Base-by-base conservation (phyloP, 2,329 filamentous ascomycete species). In the Rosellinia necatrix region DNA sequence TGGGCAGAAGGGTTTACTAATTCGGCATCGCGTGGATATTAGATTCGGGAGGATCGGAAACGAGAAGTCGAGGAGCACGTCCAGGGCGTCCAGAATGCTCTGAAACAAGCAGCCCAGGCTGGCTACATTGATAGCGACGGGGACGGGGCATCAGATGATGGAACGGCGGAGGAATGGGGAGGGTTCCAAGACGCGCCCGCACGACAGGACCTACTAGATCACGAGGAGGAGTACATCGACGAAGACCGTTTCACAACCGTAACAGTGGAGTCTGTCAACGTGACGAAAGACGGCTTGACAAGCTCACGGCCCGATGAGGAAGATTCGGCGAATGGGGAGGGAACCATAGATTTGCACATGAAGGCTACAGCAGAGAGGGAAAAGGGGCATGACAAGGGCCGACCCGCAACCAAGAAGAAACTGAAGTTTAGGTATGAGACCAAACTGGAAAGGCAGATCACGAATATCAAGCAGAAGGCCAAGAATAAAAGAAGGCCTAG, bases 161-260 rank as follows among this genome's bases (percentile, higher is more conserved):
- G 46, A 8, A 27, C 15, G 13, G 71, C 71, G 6, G 71, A 72
- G 2, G 76, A 86, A 65, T 92, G 88, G 85, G 79, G 79, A 48
- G 90, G 88, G 0, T 80, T 92, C 49, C 76, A 80, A 17, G 86
- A 88, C 42, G 63, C 71, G 30, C 74, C 75, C 15, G 74, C 72
- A 29, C 59, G 59, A 10, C 71, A 80, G 34, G 56, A 60, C 13
- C 80, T 50, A 9, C 75, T 94, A 40, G 87, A 96, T 70, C 86
- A 91, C 64, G 90, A 96, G 71, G 92, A 93, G 64, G 92, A 97
- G 72, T 99, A 97, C 75, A 84, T 97, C 63, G 94, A 99, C 72
- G 94, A 97, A 72, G 93, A 97, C 72, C 90, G 89, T 70, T 97
- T 91, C 72, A 97, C 94, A 0, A 96, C 91, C 1, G 94, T 99